Percentiles rank a stretch among this genome's conserved stretches.
Evolutionary conservation across 768 basidiomycete genomes (phyloP).

Genomic region (Boletus rubroflammeus): DNA sequence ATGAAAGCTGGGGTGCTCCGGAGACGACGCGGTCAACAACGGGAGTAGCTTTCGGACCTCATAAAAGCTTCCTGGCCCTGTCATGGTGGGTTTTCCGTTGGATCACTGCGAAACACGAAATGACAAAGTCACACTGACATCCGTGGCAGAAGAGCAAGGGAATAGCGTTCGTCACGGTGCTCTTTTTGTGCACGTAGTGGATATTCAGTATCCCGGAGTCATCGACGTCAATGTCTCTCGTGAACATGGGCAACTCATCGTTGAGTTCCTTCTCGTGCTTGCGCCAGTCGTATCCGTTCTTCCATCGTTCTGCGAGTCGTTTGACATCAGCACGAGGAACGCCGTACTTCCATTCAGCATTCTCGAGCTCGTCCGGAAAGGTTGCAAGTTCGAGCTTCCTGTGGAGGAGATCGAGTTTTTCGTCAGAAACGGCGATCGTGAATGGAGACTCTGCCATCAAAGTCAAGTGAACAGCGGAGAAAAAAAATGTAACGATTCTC

Average conservation of each 20-base stretch:
- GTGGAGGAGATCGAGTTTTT: too few relatives aligned
- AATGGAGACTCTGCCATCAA: too few relatives aligned
- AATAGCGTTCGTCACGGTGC: background rate
- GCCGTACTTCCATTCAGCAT: background rate
- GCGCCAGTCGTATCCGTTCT: background rate
- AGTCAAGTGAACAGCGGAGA: too few relatives aligned
- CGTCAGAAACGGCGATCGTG: too few relatives aligned
- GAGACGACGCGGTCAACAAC: slow-evolving; percentile 38
- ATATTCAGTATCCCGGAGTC: background rate
- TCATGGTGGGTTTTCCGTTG: background rate
- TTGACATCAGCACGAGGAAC: background rate
- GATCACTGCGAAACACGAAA: background rate
- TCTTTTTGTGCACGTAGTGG: background rate
- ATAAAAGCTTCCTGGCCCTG: slow-evolving; percentile 59
- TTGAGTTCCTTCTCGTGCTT: background rate
- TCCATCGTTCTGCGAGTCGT: background rate
- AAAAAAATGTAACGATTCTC: too few relatives aligned
- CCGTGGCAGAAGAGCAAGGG: background rate
- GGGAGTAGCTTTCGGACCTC: slow-evolving; percentile 56
- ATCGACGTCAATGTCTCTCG: background rate
- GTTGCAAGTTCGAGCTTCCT: background rate
- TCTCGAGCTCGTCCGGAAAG: background rate
- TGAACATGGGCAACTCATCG: background rate
- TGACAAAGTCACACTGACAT: background rate
- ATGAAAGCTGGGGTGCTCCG: slow-evolving; percentile 50